Percentiles rank a stretch among this genome's conserved stretches.
Evolutionary conservation across 108 stramenopile species (phyloP).

Genomic region (Tribonema minus): DNA sequence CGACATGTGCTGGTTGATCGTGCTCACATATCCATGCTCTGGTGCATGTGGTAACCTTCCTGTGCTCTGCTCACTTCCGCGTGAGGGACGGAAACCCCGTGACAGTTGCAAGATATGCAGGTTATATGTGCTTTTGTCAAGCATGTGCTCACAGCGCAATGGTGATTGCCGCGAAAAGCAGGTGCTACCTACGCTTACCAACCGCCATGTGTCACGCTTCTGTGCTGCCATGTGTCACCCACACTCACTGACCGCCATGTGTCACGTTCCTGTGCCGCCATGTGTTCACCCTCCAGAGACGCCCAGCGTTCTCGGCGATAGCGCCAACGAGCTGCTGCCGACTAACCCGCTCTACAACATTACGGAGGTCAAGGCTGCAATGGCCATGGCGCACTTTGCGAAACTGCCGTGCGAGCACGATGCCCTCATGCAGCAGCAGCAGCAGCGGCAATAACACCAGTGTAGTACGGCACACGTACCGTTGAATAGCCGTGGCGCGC

Average conservation of each 20-base stretch:
- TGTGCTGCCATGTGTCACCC: not conserved
- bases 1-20: not conserved
- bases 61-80: too few species aligned
- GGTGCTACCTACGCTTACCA: too few species aligned
- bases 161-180: too few species aligned
- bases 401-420: conserved; percentile 2
- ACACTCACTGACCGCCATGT: not conserved
- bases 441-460: not conserved
- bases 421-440: not conserved
- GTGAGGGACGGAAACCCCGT: too few species aligned
- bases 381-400: conserved; percentile 41
- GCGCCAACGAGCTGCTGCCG: not conserved
- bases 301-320: not conserved
- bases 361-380: conserved; percentile 60
- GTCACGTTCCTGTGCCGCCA: not conserved
- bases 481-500: too few species aligned
- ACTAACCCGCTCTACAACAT: conserved; percentile 79
- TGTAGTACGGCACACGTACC: not conserved
- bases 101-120: too few species aligned
- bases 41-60: too few species aligned
- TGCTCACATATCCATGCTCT: too few species aligned
- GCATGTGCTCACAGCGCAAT: too few species aligned
- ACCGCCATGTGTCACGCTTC: not conserved
- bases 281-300: not conserved
- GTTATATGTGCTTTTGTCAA: too few species aligned